Evolutionary conservation across 345 rosid genomes (phyloP).

Genomic region (Populus pruinosa): DNA sequence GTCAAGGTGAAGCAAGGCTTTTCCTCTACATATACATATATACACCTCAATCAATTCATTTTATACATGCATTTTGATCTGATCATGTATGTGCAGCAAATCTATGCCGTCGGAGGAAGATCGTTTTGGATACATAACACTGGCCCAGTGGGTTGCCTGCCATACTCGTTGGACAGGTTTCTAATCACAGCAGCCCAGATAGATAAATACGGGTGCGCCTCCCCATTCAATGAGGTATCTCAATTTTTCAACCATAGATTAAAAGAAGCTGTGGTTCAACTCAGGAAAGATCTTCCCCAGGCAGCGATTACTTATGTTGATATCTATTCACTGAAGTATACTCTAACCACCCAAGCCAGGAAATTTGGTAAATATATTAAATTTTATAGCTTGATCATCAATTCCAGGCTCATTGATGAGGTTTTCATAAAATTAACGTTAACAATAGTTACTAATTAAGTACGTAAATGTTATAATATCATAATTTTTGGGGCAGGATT

Average conservation of each 20-base stretch:
- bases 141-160: constrained; percentile 22
- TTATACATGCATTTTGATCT: neutral
- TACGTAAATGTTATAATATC: neutral
- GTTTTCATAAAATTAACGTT: neutral
- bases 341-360: constrained; percentile 52
- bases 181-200: constrained; percentile 32
- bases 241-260: constrained; percentile 42
- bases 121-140: constrained; percentile 36
- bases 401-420: neutral
- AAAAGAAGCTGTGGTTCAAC: constrained; percentile 30
- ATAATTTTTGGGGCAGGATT: constrained; percentile 36
- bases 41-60: neutral
- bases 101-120: constrained; percentile 51
- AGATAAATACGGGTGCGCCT: constrained; percentile 55
- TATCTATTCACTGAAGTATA: constrained; percentile 48
- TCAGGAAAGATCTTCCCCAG: constrained; percentile 50
- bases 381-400: neutral
- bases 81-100: neutral
- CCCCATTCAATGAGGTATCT: constrained; percentile 54
- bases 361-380: constrained; percentile 35
- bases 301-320: constrained; percentile 63
- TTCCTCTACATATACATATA: no score
- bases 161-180: constrained; percentile 36
- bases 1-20: constrained; percentile 7
- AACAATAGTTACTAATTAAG: neutral